A percentile compares a stretch with the other conserved stretches of the same genome.
Evolutionary conservation across 208 protist genomes (phyloP).

Genomic region (Porcisia hertigi): DNA sequence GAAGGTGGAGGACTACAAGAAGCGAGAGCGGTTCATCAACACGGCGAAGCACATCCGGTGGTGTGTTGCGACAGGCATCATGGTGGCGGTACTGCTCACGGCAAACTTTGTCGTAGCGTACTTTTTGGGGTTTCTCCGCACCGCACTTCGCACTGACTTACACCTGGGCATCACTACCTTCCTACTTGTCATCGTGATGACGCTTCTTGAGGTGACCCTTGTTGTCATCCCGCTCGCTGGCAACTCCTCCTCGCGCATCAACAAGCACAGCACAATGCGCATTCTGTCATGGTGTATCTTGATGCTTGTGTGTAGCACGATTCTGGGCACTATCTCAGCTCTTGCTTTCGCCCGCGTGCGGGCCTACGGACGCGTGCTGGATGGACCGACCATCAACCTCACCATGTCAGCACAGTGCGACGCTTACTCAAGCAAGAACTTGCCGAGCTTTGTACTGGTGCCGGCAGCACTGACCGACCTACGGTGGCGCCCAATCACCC

Average conservation of each 20-base stretch:
- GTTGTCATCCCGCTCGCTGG: slow-evolving; percentile 72
- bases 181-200: slow-evolving; percentile 54
- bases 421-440: slow-evolving; percentile 32
- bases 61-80: slow-evolving; percentile 72
- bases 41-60: slow-evolving; percentile 65
- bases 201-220: slow-evolving; percentile 66
- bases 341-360: slow-evolving; percentile 80
- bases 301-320: slow-evolving; percentile 57
- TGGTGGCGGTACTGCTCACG: slow-evolving; percentile 54
- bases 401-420: slow-evolving; percentile 51
- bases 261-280: slow-evolving; percentile 65
- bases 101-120: slow-evolving; percentile 79
- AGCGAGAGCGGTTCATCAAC: slow-evolving; percentile 49
- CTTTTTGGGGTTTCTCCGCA: slow-evolving; percentile 68
- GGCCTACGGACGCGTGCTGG: slow-evolving; percentile 48
- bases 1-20: slow-evolving; percentile 60
- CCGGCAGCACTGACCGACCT: slow-evolving; percentile 68
- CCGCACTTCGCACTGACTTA: slow-evolving; percentile 59
- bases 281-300: slow-evolving; percentile 78
- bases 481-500: slow-evolving; percentile 80
- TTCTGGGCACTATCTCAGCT: slow-evolving; percentile 67
- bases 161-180: slow-evolving; percentile 61
- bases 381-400: slow-evolving; percentile 63
- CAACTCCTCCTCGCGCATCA: slow-evolving; percentile 34
- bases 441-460: slow-evolving; percentile 69